Evolutionary conservation across 2,329 filamentous ascomycete genomes (phyloP), one percentile per base, ranked within the genome.

Genomic region (Fusarium lyarnte): DNA sequence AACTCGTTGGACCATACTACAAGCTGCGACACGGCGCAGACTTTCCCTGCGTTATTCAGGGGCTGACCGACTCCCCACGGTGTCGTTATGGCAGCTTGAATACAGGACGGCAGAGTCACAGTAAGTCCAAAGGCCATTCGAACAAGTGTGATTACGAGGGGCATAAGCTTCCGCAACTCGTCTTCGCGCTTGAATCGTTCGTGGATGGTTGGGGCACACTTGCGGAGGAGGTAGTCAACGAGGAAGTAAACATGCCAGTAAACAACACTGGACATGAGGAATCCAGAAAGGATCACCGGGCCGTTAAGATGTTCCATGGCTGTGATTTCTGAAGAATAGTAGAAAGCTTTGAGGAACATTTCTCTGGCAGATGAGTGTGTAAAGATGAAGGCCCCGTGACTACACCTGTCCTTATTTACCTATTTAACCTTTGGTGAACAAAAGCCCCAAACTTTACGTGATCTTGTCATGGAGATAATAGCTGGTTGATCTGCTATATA

Each of bases 101-200:
- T 10, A 45, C 73, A 78, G 2, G 65, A 70, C 13, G 70, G 77
- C 17, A 70, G 57, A 7, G 67, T 68, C 23, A 76, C n/a, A 42
- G 72, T 54, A 36, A 80, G 66, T 33, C 81, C 78, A 53, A 82
- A 76, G 42, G 81, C 41, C 45, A 66, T 68, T 10, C 77, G 71
- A 14, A 75, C 47, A 2, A 66, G 43, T 35, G 76, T 61, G 23
- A 73, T 45, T 2, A 78, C 47, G 38, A 73, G 16, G 12, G 74
- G 74, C 2, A 58, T 47, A 25, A 78, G 70, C 43, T 61, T 72
- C 39, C 63, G 70, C 7, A 59, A 6, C n/a, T 62, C 43, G 33
- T 69, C 63, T 38, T 75, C 61, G 14, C 27, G 12, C 16, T 66
- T 39, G 21, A 77, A 66, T 29, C 59, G 64, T 12, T 60, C 23